Evolutionary conservation across 2,329 filamentous ascomycete species (phyloP), one percentile per base, ranked within the genome.

Genomic region (Cadophora sp.): DNA sequence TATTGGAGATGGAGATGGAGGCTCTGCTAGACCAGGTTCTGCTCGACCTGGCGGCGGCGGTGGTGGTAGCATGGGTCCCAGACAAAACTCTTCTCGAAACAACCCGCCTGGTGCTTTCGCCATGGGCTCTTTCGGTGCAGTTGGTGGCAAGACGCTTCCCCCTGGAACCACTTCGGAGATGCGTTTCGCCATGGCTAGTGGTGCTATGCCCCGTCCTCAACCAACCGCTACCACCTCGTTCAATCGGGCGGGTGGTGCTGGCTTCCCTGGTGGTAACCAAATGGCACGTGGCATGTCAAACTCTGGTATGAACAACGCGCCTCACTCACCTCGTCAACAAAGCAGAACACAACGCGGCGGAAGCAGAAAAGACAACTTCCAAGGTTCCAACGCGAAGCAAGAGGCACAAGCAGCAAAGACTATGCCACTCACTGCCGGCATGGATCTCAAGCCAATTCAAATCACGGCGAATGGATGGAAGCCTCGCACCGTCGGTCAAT

Each of bases 401-500:
- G 91, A 94, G 72, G 87, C 87, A 41, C 88, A 94, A 78, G 85
- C 87, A 76, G 90, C 91, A 78, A 94, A 93, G 84, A 89, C 87
- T 71, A 97, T 98, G 94, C 95, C 96, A 77, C 88, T 98, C 71
- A 97, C 95, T 67, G 89, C 89, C 67, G 90, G 91, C 73, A 84
- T 88, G 82, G 92, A 97, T 1, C 81, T 99, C 71, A 93, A 95
- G 82, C 89, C 91, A 60, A 91, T 98, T 60, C 83, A 87, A 67
- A 81, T 89, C 50, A 90, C 93, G 0, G 73, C 86, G n/a, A 86
- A 82, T 65, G 95, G 96, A 61, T 99, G 96, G 96, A 97, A 97
- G 82, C 93, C 96, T 30, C 89, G 84, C 63, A 96, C 91, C 74
- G 69, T 96, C 61, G 84, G 82, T 62, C 81, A 80, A 71, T 79